Conservation (phyloP, 805 yeast genomes). For the Kuraishia molischiana region DNA sequence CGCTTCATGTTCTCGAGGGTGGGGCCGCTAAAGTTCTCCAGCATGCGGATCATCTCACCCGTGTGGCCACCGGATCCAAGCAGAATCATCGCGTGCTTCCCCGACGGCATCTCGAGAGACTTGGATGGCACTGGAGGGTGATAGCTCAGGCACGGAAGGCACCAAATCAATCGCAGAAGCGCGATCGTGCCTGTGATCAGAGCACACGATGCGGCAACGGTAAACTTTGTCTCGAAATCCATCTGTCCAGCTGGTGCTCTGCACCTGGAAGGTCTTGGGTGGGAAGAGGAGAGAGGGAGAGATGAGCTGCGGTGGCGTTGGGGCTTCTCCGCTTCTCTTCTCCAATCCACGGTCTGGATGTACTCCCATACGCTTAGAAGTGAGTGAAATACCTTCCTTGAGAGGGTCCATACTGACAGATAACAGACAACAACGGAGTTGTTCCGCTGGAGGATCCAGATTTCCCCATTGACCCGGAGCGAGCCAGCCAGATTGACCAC, state of each 20-base stretch:
- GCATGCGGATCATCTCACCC: slow-evolving; percentile 82
- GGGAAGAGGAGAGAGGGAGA: not conserved
- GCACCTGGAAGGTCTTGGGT: no score
- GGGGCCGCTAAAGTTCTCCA: slow-evolving; percentile 26
- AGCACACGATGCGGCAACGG: not conserved
- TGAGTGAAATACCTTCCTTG: no score
- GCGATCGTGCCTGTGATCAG: not conserved
- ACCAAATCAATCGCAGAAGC: not conserved
- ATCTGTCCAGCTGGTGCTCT: no score
- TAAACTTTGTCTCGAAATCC: not conserved
- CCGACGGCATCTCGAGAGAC: not conserved
- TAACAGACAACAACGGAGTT: no score
- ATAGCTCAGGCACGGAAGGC: not conserved
- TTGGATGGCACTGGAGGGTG: not conserved
- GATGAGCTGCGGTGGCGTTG: not conserved
- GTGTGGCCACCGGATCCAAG: slow-evolving; percentile 97
- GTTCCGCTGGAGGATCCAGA: no score
- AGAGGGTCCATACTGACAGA: no score
- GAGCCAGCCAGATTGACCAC: not conserved
- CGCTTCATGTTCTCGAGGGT: slow-evolving; percentile 12
- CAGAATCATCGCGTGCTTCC: slow-evolving; percentile 37
- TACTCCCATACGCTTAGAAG: no score
- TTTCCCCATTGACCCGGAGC: no score
- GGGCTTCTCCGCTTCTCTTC: no score
- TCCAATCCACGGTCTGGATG: no score